Conservation (phyloP, 2,329 filamentous ascomycete genomes). For the Aspergillus aculeatus region DNA sequence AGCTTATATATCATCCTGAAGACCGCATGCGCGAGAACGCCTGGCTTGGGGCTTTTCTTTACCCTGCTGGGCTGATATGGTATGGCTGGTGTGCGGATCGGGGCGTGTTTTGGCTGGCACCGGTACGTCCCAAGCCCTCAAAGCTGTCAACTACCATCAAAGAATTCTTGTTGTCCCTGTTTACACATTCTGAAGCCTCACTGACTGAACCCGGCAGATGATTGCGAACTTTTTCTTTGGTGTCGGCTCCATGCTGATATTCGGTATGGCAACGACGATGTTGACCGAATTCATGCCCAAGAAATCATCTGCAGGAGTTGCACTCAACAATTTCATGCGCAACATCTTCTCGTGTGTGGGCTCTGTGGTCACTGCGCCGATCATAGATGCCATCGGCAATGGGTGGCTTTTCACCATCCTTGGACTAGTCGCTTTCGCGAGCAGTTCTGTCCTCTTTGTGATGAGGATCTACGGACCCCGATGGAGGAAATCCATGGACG, state of each 20-base stretch:
- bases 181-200: not conserved
- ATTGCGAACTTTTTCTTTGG: slow-evolving; percentile 74
- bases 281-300: slow-evolving; percentile 79
- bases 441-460: slow-evolving; percentile 59
- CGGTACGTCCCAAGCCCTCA: slow-evolving; percentile 35
- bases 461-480: slow-evolving; percentile 60
- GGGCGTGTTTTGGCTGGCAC: slow-evolving; percentile 62
- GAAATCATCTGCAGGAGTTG: slow-evolving; percentile 69
- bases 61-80: slow-evolving; percentile 68
- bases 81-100: slow-evolving; percentile 73
- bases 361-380: slow-evolving; percentile 66
- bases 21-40: slow-evolving; percentile 82
- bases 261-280: slow-evolving; percentile 74
- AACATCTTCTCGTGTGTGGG: slow-evolving; percentile 77
- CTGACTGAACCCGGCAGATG: slow-evolving; percentile 33
- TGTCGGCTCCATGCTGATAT: slow-evolving; percentile 74
- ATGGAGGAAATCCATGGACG: slow-evolving; percentile 66
- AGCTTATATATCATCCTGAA: slow-evolving; percentile 69
- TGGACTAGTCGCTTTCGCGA: slow-evolving; percentile 56
- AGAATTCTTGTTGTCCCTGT: not conserved
- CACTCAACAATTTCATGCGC: slow-evolving; percentile 76
- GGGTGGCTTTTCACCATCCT: slow-evolving; percentile 73
- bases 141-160: not conserved
- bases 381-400: slow-evolving; percentile 68
- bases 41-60: slow-evolving; percentile 70